A percentile compares a stretch with the other conserved stretches of the same genome.
phyloP scores from a whole-genome alignment of 805 yeast species.

The Starmerella kuoi region DNA sequence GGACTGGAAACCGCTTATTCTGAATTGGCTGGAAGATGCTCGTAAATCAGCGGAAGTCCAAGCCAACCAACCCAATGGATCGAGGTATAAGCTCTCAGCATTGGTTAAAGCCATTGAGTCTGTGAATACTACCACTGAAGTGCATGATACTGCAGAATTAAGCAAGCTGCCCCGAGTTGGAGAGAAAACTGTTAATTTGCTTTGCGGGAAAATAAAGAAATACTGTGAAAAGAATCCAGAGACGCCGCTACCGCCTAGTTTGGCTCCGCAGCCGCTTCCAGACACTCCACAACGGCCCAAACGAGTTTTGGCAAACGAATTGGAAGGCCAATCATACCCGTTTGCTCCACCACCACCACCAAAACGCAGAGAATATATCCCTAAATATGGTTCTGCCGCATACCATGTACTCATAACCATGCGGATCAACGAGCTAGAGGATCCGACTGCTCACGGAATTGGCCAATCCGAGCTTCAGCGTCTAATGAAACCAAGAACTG shows the following conservation, averaged over 20 bases:
- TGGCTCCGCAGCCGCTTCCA: constrained; percentile 9
- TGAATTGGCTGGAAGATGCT: constrained; percentile 24
- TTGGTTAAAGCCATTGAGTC: constrained; percentile 14
- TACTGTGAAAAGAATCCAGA: constrained; percentile 48
- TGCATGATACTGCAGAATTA: constrained; percentile 39
- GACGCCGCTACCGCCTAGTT: constrained; percentile 34
- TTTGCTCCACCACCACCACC: constrained; percentile 15
- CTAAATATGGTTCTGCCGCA: constrained; percentile 19
- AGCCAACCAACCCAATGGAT: constrained; percentile 13
- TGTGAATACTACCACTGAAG: constrained; percentile 1
- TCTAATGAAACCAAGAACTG: constrained; percentile 21
- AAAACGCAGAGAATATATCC: constrained; percentile 21
- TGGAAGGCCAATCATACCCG: constrained; percentile 10
- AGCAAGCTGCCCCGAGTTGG: constrained; percentile 57
- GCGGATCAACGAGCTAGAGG: constrained; percentile 17
- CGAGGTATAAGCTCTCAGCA: constrained; percentile 10
- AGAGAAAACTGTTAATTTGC: constrained; percentile 43
- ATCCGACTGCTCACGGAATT: constrained; percentile 39
- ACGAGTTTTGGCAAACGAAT: constrained; percentile 1
- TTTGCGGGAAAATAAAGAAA: constrained; percentile 37
- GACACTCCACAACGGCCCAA: constrained; percentile 3
- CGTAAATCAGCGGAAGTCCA: constrained; percentile 19
- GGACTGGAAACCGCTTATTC: constrained; percentile 24
- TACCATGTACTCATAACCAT: constrained; percentile 20
- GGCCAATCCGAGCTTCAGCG: constrained; percentile 45